Percentiles rank a stretch among this genome's conserved stretches.
phyloP scores from a whole-genome alignment of 345 rosid species.

The Garcia nutans region DNA sequence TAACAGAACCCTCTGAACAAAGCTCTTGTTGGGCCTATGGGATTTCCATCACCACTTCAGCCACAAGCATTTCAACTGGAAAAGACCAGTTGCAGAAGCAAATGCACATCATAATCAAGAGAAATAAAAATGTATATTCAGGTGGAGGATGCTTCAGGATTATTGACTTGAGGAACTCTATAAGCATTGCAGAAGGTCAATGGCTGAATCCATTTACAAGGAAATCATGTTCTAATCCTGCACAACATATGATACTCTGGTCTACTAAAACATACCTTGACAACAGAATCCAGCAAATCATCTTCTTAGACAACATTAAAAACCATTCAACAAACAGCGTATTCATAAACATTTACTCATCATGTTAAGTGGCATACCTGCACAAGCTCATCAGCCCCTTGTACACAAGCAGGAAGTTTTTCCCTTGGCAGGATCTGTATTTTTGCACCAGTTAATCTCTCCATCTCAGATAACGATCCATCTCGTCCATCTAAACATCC shows the following conservation, averaged over 20 bases:
- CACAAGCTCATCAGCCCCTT: slow-evolving; percentile 64
- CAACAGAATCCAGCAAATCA: background rate
- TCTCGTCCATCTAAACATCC: slow-evolving; percentile 89
- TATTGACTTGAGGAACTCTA: slow-evolving; percentile 6
- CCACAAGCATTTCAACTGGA: slow-evolving; percentile 11
- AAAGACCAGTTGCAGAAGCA: background rate
- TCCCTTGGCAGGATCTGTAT: slow-evolving; percentile 69
- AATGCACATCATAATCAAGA: slow-evolving; percentile 4
- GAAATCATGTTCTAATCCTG: background rate
- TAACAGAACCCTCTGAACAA: background rate
- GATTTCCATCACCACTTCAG: slow-evolving; percentile 3
- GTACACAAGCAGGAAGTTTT: slow-evolving; percentile 56
- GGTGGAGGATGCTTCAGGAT: background rate
- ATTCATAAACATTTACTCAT: slow-evolving; percentile 13
- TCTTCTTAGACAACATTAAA: slow-evolving; percentile 1
- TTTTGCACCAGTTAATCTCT: slow-evolving; percentile 72
- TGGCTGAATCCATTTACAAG: background rate
- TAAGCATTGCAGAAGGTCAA: background rate
- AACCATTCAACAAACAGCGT: slow-evolving; percentile 11
- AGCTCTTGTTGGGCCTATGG: slow-evolving; percentile 12
- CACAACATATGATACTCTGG: background rate
- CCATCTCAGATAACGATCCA: slow-evolving; percentile 70
- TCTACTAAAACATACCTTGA: background rate
- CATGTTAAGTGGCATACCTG: slow-evolving; percentile 53
- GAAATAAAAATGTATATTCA: background rate